phyloP scores from a whole-genome alignment of 192 early-diverging fungal species.

The Backusella tarrabulga region DNA sequence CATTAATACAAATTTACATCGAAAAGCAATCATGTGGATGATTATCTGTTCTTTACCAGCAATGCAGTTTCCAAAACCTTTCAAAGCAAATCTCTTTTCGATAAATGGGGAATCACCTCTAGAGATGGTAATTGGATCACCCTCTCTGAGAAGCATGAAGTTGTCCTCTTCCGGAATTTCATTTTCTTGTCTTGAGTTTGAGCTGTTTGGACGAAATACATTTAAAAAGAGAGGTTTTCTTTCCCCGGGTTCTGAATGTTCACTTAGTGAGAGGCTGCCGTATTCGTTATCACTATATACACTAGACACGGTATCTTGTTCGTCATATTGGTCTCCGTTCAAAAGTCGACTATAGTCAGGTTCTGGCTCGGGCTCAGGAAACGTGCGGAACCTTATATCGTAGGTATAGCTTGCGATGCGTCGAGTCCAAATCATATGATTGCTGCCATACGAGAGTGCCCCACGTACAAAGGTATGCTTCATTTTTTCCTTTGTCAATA shows the following conservation, averaged over 20 bases:
- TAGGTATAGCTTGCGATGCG: neutral
- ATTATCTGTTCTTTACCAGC: neutral
- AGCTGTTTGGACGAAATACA: neutral
- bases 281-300: neutral
- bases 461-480: neutral
- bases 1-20: neutral
- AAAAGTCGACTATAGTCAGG: neutral
- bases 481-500: neutral
- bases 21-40: neutral
- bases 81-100: neutral
- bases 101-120: neutral
- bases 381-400: neutral
- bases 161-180: neutral
- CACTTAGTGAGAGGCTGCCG: neutral
- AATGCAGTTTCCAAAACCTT: neutral
- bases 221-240: neutral
- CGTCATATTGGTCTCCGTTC: neutral
- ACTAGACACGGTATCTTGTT: neutral
- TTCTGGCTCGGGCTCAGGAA: neutral
- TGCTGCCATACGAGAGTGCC: neutral
- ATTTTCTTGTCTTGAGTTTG: neutral
- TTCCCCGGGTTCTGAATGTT: neutral
- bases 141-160: neutral
- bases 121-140: neutral
- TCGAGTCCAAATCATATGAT: neutral